Conservation (phyloP, 305 asterid species). For the Fraxinus velutina region DNA sequence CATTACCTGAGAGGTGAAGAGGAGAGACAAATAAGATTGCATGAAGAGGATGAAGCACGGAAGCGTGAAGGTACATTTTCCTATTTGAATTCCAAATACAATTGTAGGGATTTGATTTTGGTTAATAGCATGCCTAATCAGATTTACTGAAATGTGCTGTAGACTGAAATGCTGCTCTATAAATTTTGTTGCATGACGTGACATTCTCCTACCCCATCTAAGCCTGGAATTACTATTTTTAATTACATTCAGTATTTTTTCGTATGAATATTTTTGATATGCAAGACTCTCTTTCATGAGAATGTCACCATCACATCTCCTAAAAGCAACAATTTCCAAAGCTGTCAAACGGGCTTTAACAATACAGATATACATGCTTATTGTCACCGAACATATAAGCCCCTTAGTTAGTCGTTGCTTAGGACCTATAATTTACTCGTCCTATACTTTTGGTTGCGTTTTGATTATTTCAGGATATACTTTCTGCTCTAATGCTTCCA, state of each 20-base stretch:
- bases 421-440: not conserved
- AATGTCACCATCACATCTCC: not conserved
- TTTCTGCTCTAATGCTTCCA: not conserved
- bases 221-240: not conserved
- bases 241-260: not conserved
- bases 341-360: not conserved
- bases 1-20: slow-evolving; percentile 69
- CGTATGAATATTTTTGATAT: not conserved
- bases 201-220: not conserved
- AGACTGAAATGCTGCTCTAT: not conserved
- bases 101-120: not conserved
- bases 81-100: not conserved
- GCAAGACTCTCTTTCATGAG: not conserved
- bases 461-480: not conserved
- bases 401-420: not conserved
- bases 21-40: slow-evolving; percentile 63
- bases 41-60: slow-evolving; percentile 85
- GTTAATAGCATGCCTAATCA: not conserved
- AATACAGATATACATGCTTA: not conserved
- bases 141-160: not conserved
- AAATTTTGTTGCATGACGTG: not conserved
- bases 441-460: not conserved
- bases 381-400: not conserved
- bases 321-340: not conserved
- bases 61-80: slow-evolving; percentile 68